Percentiles rank a stretch among this genome's conserved stretches.
Evolutionary conservation across 495 filamentous ascomycete genomes (phyloP).

Genomic region (Lepidopterella palustris): DNA sequence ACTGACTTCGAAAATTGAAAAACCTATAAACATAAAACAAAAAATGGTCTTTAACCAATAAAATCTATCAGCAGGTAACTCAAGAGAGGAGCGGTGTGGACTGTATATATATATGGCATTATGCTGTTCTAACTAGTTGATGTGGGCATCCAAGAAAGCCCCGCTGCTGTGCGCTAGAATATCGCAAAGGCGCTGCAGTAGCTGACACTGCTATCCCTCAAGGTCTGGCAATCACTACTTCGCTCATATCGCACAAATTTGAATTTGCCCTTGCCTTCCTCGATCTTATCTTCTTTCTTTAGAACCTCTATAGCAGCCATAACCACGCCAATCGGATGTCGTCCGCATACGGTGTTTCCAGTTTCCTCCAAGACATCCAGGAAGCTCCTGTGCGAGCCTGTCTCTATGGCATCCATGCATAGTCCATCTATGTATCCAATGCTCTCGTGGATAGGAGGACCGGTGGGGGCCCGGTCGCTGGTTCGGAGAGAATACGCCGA

Average conservation of each 20-base stretch:
- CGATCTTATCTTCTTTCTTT: slow-evolving; percentile 30
- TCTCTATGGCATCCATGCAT: slow-evolving; percentile 76
- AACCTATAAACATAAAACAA: background rate
- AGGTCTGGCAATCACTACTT: slow-evolving; percentile 66
- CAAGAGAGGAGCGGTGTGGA: too few relatives aligned
- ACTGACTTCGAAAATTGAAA: background rate
- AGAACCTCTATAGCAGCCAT: slow-evolving; percentile 58
- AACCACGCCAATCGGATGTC: slow-evolving; percentile 91
- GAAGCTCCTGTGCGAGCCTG: slow-evolving; percentile 63
- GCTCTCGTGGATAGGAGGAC: slow-evolving; percentile 71
- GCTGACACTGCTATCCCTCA: slow-evolving; percentile 83
- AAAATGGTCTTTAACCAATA: too few relatives aligned
- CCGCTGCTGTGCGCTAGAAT: slow-evolving; percentile 28
- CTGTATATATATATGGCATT: too few relatives aligned
- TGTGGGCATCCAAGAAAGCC: background rate
- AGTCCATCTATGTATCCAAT: slow-evolving; percentile 74
- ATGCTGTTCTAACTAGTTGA: background rate
- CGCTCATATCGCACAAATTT: slow-evolving; percentile 87
- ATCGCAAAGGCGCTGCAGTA: slow-evolving; percentile 81
- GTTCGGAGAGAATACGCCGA: slow-evolving; percentile 28
- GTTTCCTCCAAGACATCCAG: slow-evolving; percentile 61
- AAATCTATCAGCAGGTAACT: too few relatives aligned
- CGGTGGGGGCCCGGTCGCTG: slow-evolving; percentile 33
- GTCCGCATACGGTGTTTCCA: slow-evolving; percentile 87
- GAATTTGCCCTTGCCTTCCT: slow-evolving; percentile 55